Evolutionary conservation across 192 early-diverging fungal genomes (phyloP).

Genomic region (Piromyces sp.): DNA sequence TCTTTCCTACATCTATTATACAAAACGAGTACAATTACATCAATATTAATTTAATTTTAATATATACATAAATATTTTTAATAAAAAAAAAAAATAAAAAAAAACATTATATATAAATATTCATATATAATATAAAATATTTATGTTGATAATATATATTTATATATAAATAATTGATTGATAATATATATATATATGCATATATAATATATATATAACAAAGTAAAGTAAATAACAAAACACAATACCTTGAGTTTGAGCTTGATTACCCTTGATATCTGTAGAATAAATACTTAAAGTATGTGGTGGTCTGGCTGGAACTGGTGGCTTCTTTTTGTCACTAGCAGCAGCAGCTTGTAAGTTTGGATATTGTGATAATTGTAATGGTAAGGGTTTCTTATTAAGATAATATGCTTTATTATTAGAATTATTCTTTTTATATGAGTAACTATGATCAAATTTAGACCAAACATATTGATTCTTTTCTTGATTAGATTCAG

Average conservation of each 20-base stretch:
- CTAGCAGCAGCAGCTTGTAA: background rate
- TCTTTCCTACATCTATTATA: background rate
- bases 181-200: no score
- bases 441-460: constrained; percentile 12
- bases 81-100: no score
- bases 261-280: constrained; percentile 18
- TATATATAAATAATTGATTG: no score
- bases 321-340: constrained; percentile 18
- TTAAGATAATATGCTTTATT: background rate
- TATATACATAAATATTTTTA: no score
- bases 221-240: no score
- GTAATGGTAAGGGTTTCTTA: background rate
- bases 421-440: constrained; percentile 4
- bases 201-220: no score
- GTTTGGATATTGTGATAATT: background rate
- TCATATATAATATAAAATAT: no score
- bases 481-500: constrained; percentile 28
- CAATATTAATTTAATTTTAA: no score
- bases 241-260: background rate
- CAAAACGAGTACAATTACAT: no score
- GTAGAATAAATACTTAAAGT: constrained; percentile 37
- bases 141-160: no score
- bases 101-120: no score
- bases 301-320: constrained; percentile 31
- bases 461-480: constrained; percentile 25